Evolutionary conservation across 257 asterid species (phyloP).

Genomic region (Ehretia macrophylla): DNA sequence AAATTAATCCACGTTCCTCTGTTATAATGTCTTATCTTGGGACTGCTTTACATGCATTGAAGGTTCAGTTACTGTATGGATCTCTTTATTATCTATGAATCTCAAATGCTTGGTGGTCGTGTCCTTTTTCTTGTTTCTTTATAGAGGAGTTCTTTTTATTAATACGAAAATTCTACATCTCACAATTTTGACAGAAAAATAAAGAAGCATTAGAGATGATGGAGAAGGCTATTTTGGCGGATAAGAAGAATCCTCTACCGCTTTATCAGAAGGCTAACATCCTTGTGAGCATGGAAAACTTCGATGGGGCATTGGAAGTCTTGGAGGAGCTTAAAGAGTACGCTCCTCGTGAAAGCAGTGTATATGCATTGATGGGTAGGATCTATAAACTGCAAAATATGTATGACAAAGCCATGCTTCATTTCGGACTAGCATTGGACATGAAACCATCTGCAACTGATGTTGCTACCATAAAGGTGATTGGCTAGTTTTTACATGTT

Average conservation of each 20-base stretch:
- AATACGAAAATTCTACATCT: background rate
- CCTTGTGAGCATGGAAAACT: conserved; percentile 73
- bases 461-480: conserved; percentile 91
- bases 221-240: conserved; percentile 86
- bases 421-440: conserved; percentile 90
- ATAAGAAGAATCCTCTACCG: conserved; percentile 94
- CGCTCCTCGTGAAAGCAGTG: conserved; percentile 85
- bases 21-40: conserved; percentile 95
- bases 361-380: conserved; percentile 93
- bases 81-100: too few relatives aligned
- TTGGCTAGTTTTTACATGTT: too few relatives aligned
- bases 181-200: conserved; percentile 48
- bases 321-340: conserved; percentile 93
- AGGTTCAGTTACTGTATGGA: conserved; percentile 36
- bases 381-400: conserved; percentile 67
- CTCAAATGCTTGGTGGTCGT: too few relatives aligned
- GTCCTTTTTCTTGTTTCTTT: too few relatives aligned
- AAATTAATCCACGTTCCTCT: conserved; percentile 82
- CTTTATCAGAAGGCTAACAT: conserved; percentile 91
- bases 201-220: conserved; percentile 81
- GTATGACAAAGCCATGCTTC: conserved; percentile 87
- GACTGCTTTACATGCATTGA: conserved; percentile 77
- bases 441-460: conserved; percentile 94
- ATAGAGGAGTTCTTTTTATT: background rate
- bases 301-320: conserved; percentile 82